These are phyloP conservation scores for Pseudogymnoascus sp. DNA, from an alignment of 2,329 filamentous ascomycete genomes.

Conservation along the genomic window DNA sequence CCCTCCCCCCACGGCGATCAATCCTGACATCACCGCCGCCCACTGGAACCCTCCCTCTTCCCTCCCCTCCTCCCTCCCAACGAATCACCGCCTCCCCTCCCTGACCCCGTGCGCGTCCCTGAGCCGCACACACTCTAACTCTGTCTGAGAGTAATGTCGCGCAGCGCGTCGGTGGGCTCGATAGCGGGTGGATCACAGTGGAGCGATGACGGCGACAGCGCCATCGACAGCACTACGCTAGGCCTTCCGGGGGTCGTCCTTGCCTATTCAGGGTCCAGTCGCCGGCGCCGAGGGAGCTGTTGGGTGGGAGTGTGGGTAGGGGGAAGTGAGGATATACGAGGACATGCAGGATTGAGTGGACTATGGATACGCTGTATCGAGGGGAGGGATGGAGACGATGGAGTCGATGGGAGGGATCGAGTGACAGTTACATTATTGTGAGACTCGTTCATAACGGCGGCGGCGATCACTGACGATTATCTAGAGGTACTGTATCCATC, in stretches of 20 bases:
- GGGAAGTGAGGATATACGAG: conserved; percentile 4
- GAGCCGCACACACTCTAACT: not conserved
- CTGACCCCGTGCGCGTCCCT: not conserved
- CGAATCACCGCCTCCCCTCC: not conserved
- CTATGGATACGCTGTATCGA: not conserved
- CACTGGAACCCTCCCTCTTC: not conserved
- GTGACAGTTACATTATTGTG: not conserved
- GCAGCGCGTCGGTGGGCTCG: not conserved
- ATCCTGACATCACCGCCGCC: not conserved
- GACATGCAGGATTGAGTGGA: not conserved
- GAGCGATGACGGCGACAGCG: not conserved
- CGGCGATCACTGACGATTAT: not conserved
- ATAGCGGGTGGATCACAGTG: not conserved
- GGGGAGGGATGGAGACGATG: not conserved
- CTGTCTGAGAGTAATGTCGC: conserved; percentile 5
- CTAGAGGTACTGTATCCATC: not conserved
- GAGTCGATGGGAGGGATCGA: not conserved
- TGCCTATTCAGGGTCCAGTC: not conserved
- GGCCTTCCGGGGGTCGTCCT: not conserved
- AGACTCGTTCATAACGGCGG: not conserved
- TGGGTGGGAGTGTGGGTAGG: not conserved
- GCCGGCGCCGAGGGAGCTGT: not conserved
- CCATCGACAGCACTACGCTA: conserved; percentile 2
- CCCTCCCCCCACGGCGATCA: not conserved
- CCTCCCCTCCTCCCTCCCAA: not conserved